phyloP scores from a whole-genome alignment of 352 stramenopile species.

The Thraustochytrium striatum region DNA sequence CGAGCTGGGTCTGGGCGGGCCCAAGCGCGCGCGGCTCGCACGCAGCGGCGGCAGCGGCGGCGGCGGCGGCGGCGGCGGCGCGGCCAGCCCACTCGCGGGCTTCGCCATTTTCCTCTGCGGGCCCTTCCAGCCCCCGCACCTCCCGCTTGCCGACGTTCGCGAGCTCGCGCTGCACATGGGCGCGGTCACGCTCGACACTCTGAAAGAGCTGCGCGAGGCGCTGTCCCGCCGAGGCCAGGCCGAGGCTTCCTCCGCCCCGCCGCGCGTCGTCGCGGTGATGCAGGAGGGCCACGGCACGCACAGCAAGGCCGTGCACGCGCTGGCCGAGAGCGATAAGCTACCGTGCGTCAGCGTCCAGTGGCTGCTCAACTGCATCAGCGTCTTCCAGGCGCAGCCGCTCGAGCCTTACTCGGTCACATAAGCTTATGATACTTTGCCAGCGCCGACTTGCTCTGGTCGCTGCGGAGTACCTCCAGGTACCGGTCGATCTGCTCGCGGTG shows the following conservation, averaged over 20 bases:
- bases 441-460: conserved; percentile 12
- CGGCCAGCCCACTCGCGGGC: neutral
- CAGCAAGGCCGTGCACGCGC: neutral
- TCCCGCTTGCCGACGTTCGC: neutral
- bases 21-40: neutral
- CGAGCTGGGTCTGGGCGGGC: neutral
- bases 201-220: neutral
- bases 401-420: neutral
- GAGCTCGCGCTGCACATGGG: neutral
- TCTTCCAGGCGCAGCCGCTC: neutral
- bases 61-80: neutral
- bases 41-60: neutral
- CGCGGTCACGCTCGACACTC: neutral
- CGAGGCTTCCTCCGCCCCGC: no score
- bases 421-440: conserved; percentile 21
- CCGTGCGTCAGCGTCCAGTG: neutral
- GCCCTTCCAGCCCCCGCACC: conserved; percentile 9
- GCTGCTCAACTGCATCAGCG: conserved; percentile 34
- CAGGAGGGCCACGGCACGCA: neutral
- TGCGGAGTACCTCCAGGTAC: neutral
- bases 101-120: neutral
- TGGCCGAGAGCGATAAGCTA: neutral
- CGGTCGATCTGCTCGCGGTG: neutral
- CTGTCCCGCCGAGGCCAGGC: neutral
- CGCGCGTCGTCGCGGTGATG: neutral